Percentiles rank a stretch among this genome's conserved stretches.
Conservation (phyloP, 257 asterid genomes). For the Solanum dulcamara region DNA sequence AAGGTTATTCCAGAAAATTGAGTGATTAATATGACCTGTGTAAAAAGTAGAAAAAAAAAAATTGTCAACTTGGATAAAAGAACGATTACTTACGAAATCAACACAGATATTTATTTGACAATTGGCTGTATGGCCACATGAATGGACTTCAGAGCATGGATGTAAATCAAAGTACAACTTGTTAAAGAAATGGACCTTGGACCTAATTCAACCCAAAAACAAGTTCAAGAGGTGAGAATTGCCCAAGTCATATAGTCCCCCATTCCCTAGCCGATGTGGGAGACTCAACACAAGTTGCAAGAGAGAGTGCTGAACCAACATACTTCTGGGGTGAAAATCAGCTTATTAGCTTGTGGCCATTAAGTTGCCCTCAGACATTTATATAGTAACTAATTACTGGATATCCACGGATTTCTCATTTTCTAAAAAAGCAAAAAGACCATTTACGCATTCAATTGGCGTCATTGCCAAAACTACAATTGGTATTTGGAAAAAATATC, state of each 20-base stretch:
- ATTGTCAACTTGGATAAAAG: background rate
- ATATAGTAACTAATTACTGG: background rate
- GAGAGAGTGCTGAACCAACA: background rate
- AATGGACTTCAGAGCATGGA: background rate
- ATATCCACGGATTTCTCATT: background rate
- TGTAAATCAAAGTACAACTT: background rate
- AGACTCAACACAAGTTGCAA: background rate
- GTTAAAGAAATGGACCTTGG: background rate
- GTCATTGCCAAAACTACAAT: background rate
- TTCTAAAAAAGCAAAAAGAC: background rate
- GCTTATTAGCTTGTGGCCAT: background rate
- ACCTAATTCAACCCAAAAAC: background rate
- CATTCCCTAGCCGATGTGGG: background rate
- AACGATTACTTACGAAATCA: background rate
- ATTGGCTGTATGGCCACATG: background rate
- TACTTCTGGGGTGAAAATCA: background rate
- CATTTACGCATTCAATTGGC: background rate
- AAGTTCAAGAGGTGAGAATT: background rate
- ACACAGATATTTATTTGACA: background rate
- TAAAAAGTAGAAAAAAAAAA: background rate
- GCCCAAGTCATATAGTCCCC: background rate
- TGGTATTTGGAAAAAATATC: background rate
- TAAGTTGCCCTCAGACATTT: background rate
- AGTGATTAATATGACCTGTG: slow-evolving; percentile 82
- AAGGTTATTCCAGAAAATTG: slow-evolving; percentile 91